Evolutionary conservation across 345 rosid genomes (phyloP).

Genomic region (Acer yangbiense): DNA sequence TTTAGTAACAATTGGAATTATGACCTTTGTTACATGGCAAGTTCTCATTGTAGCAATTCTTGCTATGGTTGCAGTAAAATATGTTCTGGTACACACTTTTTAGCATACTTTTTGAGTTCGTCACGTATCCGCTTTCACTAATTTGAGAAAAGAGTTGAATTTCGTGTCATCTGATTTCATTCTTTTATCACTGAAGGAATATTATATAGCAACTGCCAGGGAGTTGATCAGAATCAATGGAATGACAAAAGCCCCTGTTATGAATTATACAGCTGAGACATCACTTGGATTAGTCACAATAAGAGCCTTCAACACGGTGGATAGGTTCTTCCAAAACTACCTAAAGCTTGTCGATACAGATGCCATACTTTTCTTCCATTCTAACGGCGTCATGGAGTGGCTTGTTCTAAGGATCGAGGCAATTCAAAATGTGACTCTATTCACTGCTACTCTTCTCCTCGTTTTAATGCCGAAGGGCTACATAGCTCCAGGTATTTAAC

Average conservation of each 20-base stretch:
- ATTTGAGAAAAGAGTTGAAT: not conserved
- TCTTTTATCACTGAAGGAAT: conserved; percentile 36
- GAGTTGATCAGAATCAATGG: conserved; percentile 86
- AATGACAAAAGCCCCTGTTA: conserved; percentile 91
- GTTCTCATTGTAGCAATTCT: conserved; percentile 60
- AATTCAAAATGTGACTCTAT: conserved; percentile 68
- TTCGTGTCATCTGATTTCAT: not conserved
- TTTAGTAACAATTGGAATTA: conserved; percentile 21
- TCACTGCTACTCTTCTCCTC: conserved; percentile 72
- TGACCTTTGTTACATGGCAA: conserved; percentile 64
- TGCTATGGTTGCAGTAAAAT: conserved; percentile 51
- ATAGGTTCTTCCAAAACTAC: conserved; percentile 65
- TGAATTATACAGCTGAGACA: conserved; percentile 89
- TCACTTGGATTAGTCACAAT: conserved; percentile 81
- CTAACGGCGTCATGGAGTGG: conserved; percentile 87
- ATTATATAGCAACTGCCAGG: conserved; percentile 76
- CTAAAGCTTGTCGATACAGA: conserved; percentile 66
- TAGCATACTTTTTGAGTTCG: conserved; percentile 1
- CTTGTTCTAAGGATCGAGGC: conserved; percentile 64
- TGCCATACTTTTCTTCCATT: conserved; percentile 73
- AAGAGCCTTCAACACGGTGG: conserved; percentile 69
- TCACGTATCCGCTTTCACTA: not conserved
- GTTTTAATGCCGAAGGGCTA: conserved; percentile 67
- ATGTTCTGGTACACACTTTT: conserved; percentile 50
- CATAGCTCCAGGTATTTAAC: conserved; percentile 48